Evolutionary conservation across 2,329 filamentous ascomycete species (phyloP), one percentile per base, ranked within the genome.

Genomic region (Fusarium foetens): DNA sequence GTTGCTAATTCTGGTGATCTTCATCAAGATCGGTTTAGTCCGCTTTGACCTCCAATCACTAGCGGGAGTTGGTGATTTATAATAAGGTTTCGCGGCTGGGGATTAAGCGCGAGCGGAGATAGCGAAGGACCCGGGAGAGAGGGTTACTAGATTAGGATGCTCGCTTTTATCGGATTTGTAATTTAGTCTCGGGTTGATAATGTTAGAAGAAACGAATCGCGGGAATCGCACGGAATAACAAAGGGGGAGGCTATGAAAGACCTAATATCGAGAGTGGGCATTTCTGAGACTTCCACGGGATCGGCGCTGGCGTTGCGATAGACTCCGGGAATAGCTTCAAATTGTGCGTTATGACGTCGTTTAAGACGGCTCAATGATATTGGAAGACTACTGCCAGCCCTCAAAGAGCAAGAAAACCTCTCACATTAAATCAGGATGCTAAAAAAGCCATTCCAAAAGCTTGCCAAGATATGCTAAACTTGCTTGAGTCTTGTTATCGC

Each of bases 341-440:
- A 7, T 14, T 49, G 16, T 14, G 3, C 1, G 8, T 10, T 7
- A 49, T 49, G n/a, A 49, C n/a, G 16, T 33, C n/a, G 11, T 13
- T 49, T 13, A 4, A 19, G 16, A 49, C 33, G 17, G 16, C 16
- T 19, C 16, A 8, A 17, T 13, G 27, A 29, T 23, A 5, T 3
- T 23, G 11, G 12, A 13, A 23, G 11, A 16, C 14, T 12, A n/a
- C 14, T 29, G 4, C 43, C 13, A 46, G 13, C 14, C 6, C 25
- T 12, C 8, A 3, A 2, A 13, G 3, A 19, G 4, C 3, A 13
- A 25, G 16, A 0, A 5, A 9, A 19, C 7, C 12, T 3, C 42
- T 23, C 1, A 13, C 2, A n/a, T n/a, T 1, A 23, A 23, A 17
- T 10, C 6, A 42, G 14, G 3, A 38, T 19, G 16, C 6, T 21